Percentiles rank a stretch among this genome's conserved stretches.
Evolutionary conservation across 768 basidiomycete species (phyloP).

Genomic region (Suillus americanus): DNA sequence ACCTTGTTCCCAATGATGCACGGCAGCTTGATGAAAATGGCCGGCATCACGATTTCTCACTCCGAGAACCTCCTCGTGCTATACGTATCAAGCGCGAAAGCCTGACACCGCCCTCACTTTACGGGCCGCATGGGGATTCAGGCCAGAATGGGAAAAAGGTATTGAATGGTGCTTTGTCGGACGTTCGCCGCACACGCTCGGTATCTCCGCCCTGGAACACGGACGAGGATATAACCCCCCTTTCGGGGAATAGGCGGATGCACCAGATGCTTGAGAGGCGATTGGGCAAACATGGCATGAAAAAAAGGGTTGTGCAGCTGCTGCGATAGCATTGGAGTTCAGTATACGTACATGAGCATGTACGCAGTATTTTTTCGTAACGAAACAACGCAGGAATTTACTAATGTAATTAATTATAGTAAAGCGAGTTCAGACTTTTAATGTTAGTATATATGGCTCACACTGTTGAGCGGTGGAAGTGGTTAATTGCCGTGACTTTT

Average conservation of each 20-base stretch:
- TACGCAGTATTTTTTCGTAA: neutral
- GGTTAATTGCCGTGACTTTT: neutral
- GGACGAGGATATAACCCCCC: neutral
- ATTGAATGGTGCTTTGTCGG: neutral
- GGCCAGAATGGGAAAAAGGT: neutral
- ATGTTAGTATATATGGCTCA: too few relatives aligned
- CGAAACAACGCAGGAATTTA: neutral
- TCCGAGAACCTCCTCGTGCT: neutral
- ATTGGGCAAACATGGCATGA: conserved; percentile 18
- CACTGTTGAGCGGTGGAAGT: neutral
- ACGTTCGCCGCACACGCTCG: neutral
- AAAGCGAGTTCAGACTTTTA: neutral
- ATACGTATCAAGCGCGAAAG: neutral
- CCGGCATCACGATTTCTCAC: conserved; percentile 14
- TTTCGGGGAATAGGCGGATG: conserved; percentile 9
- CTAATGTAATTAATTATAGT: neutral
- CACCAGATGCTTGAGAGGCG: conserved; percentile 12
- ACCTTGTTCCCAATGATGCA: neutral
- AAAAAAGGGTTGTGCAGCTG: conserved; percentile 10
- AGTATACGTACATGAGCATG: neutral
- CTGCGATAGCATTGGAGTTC: conserved; percentile 12
- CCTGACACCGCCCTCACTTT: neutral
- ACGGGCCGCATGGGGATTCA: neutral
- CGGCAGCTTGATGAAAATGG: neutral
- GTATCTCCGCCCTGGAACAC: neutral